phyloP scores from a whole-genome alignment of 169 alveolate genomes.

The Eimeria praecox region DNA sequence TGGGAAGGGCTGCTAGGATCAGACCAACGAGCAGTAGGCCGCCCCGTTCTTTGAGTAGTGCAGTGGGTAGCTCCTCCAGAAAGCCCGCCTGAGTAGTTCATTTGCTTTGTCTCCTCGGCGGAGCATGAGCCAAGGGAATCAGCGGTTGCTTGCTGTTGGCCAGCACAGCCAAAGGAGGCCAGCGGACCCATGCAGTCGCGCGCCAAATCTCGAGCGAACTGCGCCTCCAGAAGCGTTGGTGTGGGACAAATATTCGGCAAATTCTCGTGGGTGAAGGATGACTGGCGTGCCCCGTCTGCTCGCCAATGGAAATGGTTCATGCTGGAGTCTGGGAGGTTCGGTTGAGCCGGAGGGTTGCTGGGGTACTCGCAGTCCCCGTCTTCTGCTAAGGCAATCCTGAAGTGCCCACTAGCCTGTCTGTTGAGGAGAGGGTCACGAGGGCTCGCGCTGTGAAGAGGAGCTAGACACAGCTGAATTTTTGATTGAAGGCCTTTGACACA shows the following conservation, averaged over 20 bases:
- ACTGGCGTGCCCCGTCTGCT: neutral
- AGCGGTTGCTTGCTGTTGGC: neutral
- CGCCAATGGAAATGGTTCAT: neutral
- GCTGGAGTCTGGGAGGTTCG: neutral
- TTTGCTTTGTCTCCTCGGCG: neutral
- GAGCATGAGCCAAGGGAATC: neutral
- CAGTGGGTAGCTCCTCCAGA: neutral
- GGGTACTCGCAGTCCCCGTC: neutral
- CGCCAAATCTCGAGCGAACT: slow-evolving; percentile 67
- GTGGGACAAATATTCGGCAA: neutral
- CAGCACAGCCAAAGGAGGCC: neutral
- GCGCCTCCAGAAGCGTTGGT: slow-evolving; percentile 71
- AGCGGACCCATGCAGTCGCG: slow-evolving; percentile 32
- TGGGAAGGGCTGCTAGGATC: neutral
- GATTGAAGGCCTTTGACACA: neutral
- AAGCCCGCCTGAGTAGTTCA: neutral
- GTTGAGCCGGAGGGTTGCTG: neutral
- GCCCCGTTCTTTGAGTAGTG: neutral
- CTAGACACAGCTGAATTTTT: neutral
- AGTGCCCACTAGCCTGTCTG: neutral
- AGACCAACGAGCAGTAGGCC: neutral
- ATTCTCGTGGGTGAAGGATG: neutral
- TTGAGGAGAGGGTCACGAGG: neutral
- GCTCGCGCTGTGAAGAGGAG: slow-evolving; percentile 34
- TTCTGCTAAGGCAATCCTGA: neutral